Evolutionary conservation across 1,284 basidiomycete genomes (phyloP), one percentile per base, ranked within the genome.

Genomic region (Papiliotrema laurentii): DNA sequence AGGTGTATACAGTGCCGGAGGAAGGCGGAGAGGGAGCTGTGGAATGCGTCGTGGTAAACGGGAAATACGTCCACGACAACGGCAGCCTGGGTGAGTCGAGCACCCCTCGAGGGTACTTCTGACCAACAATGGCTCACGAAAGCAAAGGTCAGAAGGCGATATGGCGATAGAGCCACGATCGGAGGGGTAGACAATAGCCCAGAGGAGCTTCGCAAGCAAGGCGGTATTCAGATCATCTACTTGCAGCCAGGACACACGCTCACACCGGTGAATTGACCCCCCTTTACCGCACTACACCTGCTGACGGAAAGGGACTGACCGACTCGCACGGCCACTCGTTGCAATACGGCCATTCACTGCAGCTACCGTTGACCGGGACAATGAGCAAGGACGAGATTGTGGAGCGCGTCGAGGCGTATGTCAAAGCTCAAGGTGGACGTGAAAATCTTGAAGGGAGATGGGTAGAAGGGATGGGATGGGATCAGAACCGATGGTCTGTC

Each of bases 391-490:
- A 58, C 81, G 87, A 87, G 51, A 77, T 87, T 6, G 72, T 89
- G 9, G 70, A 77, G 3, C 76, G 78, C 4, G 74, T 91, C 19
- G 84, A 85, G 53, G 58, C 66, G 0, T 87, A 87, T 59, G 80
- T 90, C 41, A 43, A 50, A 3, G 34, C 4, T 5, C 14, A 27
- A 13, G 21, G 21, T 5, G 19, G 79, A 82, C 49, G 26, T 16
- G 28, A 34, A n/a, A 34, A 38, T 27, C 19, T 34, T 13, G 49
- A 41, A 7, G 19, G 25, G 11, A 22, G 37, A 28, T 94, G 89
- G 89, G 81, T 96, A 47, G 76, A 84, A 59, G 92, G 89, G 3
- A 81, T 86, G 76, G 92, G 91, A 5, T 97, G 92, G 91, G 89
- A 97, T 66, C 91, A 97, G 70, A 94, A 87, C 4, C 56, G 69